These are phyloP conservation scores for Moricandia moricandioides DNA, from an alignment of 345 rosid genomes.

Conservation along the genomic window DNA sequence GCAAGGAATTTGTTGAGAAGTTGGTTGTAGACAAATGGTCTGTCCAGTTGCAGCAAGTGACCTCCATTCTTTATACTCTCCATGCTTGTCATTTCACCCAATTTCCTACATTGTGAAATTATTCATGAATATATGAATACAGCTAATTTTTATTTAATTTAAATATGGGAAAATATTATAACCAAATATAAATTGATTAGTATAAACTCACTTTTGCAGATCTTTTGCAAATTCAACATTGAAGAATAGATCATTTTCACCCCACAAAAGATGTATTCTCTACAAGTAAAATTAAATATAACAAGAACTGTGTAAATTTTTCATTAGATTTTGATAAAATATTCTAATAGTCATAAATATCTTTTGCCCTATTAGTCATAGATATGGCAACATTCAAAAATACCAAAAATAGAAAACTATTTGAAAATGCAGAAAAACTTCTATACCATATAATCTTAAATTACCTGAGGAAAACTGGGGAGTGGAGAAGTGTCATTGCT, in stretches of 20 bases:
- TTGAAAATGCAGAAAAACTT: neutral
- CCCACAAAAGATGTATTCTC: constrained; percentile 81
- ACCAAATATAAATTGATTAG: neutral
- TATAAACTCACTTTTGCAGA: constrained; percentile 58
- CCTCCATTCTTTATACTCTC: constrained; percentile 63
- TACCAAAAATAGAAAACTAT: neutral
- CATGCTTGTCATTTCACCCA: constrained; percentile 62
- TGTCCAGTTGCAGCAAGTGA: constrained; percentile 69
- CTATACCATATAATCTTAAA: neutral
- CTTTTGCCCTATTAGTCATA: neutral
- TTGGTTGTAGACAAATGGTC: constrained; percentile 64
- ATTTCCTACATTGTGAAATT: constrained; percentile 41
- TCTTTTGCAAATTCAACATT: constrained; percentile 55
- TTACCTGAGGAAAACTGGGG: constrained; percentile 63
- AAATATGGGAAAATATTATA: neutral
- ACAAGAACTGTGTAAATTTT: neutral
- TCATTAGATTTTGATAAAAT: neutral
- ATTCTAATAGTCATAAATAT: neutral
- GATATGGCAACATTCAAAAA: neutral
- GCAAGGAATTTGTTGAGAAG: constrained; percentile 61
- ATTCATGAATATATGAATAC: neutral
- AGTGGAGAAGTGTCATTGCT: constrained; percentile 52
- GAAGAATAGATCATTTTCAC: constrained; percentile 65
- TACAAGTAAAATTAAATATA: constrained; percentile 31
- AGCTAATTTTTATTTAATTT: neutral